Evolutionary conservation across 305 asterid species (phyloP).

Genomic region (Fraxinus sp.): DNA sequence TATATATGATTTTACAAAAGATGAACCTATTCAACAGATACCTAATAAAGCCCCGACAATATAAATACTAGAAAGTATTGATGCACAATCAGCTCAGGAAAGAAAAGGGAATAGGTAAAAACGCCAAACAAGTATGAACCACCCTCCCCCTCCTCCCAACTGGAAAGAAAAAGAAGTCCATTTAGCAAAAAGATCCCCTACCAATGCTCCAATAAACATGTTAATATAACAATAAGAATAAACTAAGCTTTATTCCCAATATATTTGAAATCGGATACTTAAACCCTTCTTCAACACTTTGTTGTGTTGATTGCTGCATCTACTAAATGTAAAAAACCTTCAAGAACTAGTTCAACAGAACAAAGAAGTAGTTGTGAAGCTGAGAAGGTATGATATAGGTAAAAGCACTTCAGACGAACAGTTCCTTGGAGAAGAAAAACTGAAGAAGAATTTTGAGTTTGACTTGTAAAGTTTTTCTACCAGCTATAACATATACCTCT

Average conservation of each 20-base stretch:
- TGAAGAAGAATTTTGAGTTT: conserved; percentile 39
- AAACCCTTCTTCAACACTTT: background rate
- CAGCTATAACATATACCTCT: conserved; percentile 74
- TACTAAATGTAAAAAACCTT: background rate
- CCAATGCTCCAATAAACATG: background rate
- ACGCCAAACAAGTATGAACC: background rate
- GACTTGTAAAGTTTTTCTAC: conserved; percentile 39
- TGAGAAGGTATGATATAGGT: conserved; percentile 23
- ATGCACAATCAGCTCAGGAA: background rate
- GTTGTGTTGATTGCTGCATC: background rate
- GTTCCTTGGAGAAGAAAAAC: conserved; percentile 36
- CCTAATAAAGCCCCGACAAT: background rate
- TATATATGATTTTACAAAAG: background rate
- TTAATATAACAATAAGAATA: background rate
- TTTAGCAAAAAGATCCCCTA: background rate
- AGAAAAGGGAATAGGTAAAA: background rate
- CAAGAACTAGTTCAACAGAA: conserved; percentile 24
- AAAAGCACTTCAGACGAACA: conserved; percentile 34
- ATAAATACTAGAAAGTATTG: background rate
- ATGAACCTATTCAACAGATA: background rate
- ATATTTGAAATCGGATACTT: background rate
- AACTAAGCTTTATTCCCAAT: background rate
- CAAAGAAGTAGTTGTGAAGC: conserved; percentile 32
- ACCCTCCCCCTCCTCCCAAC: background rate
- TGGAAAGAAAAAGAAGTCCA: background rate